A percentile compares a stretch with the other conserved stretches of the same genome.
Conservation (phyloP, 2,329 filamentous ascomycete genomes). For the Metarhizium humberi region DNA sequence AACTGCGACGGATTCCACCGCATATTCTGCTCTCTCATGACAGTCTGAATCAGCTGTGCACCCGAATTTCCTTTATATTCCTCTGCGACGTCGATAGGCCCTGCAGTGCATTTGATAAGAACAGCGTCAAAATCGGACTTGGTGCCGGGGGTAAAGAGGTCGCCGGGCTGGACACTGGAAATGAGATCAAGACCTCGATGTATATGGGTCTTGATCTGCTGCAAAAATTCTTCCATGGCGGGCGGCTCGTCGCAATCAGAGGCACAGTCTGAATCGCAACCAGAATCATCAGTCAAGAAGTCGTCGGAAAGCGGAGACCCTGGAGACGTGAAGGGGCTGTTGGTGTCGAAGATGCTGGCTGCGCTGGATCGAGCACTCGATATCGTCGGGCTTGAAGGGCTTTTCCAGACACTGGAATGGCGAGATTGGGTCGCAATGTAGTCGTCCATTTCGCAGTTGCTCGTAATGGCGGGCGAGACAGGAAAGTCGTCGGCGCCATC, state of each 20-base stretch:
- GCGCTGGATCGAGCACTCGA: slow-evolving; percentile 2
- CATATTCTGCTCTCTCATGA: slow-evolving; percentile 14
- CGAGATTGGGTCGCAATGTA: too few relatives aligned
- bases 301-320: slow-evolving; percentile 6
- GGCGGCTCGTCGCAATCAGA: slow-evolving; percentile 2
- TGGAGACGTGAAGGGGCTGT: slow-evolving; percentile 2
- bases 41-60: slow-evolving; percentile 6
- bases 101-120: slow-evolving; percentile 11
- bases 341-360: slow-evolving; percentile 10
- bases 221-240: too few relatives aligned
- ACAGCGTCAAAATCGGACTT: slow-evolving; percentile 12
- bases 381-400: slow-evolving; percentile 1
- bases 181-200: slow-evolving; percentile 13
- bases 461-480: too few relatives aligned
- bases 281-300: slow-evolving; percentile 8
- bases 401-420: slow-evolving; percentile 4
- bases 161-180: slow-evolving; percentile 10
- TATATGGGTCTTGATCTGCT: slow-evolving; percentile 14
- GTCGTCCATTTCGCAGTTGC: too few relatives aligned
- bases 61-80: slow-evolving; percentile 4
- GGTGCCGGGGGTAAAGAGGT: slow-evolving; percentile 9
- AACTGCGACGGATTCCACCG: slow-evolving; percentile 13
- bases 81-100: too few relatives aligned
- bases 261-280: slow-evolving; percentile 9
- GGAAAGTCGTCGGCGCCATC: too few relatives aligned